Base-by-base conservation (phyloP, 345 rosid genomes). In the Eucalyptus melliodora region DNA sequence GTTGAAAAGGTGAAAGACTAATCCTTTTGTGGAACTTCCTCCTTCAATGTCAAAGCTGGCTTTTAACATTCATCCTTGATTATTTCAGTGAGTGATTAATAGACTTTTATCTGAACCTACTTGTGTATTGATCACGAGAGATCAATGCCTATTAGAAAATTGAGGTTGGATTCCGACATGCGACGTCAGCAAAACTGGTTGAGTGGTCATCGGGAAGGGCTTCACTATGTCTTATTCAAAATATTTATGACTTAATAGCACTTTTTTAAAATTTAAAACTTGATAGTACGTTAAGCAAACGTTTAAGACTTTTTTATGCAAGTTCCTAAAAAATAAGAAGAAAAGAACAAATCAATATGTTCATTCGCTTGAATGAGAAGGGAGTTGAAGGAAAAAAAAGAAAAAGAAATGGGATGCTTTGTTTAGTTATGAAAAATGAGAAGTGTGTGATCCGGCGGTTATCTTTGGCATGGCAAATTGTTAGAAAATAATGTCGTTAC, bases 211-310 rank as follows among this genome's bases (percentile, higher is more conserved):
- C 2, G 0, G 0, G 30, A 24, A 24, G 65, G 4, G 0, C 30
- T 24, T 59, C 65, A 59, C 30, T 11, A 2, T 0, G 0, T 24
- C 1, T 24, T 0, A 59, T 59, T 59, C 13, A 24, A 59, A 0
- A 59, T 0, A 0, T 0, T 59, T 59, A 24, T 24, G 12, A 5
- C 0, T 24, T 23, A 59, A 59, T 59, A 0, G 6, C 3, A 56
- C 4, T 10, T 59, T 24, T 59, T 59, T 0, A 23, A 56, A 24
- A 2, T 56, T 56, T 56, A 2, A 10, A 56, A 56, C 62, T 56
- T 24, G 3, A 56, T 24, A 0, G 62, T 24, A 9, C 6, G 0
- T 56, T 23, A 56, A 24, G 6, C 12, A 24, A 24, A 56, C 0
- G 0, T 21, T 23, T 24, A 56, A n/a, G n/a, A n/a, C n/a, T n/a